A percentile compares a stretch with the other conserved stretches of the same genome.
phyloP scores from a whole-genome alignment of 2,329 filamentous ascomycete genomes.

The Stagonosporopsis chrysanthemi region DNA sequence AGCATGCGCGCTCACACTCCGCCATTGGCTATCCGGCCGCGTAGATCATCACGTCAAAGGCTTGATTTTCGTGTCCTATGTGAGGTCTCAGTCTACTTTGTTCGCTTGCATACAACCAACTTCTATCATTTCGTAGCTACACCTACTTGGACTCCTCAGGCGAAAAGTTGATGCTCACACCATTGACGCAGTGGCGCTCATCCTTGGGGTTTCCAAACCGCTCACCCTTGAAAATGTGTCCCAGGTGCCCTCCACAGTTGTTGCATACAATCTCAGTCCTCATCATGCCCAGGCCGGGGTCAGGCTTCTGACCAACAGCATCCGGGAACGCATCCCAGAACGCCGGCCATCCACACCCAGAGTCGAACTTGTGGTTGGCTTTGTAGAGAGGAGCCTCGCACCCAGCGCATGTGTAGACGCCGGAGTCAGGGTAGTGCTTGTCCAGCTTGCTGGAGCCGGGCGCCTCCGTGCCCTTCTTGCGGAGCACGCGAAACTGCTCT shows the following conservation, averaged over 20 bases:
- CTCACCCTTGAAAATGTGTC: conserved; percentile 92
- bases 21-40: no score
- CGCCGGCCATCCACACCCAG: conserved; percentile 95
- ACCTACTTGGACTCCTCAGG: conserved; percentile 63
- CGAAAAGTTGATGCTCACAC: conserved; percentile 84
- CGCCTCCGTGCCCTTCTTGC: conserved; percentile 88
- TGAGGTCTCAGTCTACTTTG: background rate
- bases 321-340: conserved; percentile 96
- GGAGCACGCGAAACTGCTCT: conserved; percentile 96
- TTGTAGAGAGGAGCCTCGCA: conserved; percentile 91
- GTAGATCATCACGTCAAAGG: background rate
- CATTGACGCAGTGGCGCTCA: conserved; percentile 97
- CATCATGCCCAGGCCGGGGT: conserved; percentile 79
- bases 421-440: conserved; percentile 78
- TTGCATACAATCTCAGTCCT: conserved; percentile 93
- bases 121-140: background rate
- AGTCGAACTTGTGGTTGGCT: conserved; percentile 93
- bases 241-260: conserved; percentile 91
- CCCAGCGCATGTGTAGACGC: conserved; percentile 86
- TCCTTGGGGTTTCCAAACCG: conserved; percentile 85
- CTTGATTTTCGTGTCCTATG: background rate
- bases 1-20: background rate
- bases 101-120: background rate
- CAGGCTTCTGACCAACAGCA: conserved; percentile 82
- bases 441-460: conserved; percentile 84